Evolutionary conservation across 441 rosid genomes (phyloP).

Genomic region (Jatropha multifida): DNA sequence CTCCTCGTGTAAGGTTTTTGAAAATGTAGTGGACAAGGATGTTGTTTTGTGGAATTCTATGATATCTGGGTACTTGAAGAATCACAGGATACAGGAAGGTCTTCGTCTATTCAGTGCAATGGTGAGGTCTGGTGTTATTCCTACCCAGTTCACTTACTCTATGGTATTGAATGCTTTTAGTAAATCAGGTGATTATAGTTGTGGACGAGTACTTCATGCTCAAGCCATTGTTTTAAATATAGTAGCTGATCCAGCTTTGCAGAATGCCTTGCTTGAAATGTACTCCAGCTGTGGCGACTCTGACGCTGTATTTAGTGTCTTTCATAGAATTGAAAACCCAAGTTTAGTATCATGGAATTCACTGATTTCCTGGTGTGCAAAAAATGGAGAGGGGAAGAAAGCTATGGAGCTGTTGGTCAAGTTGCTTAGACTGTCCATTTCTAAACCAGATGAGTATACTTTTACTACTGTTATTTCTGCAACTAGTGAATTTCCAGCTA

Average conservation of each 20-base stretch:
- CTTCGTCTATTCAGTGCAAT: constrained; percentile 46
- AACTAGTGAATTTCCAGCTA: constrained; percentile 35
- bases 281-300: constrained; percentile 64
- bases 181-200: constrained; percentile 42
- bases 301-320: constrained; percentile 43
- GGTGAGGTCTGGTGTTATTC: constrained; percentile 52
- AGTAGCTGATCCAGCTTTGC: constrained; percentile 55
- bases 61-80: constrained; percentile 67
- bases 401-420: constrained; percentile 54
- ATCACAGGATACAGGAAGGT: constrained; percentile 49
- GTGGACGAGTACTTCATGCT: constrained; percentile 59
- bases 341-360: constrained; percentile 88
- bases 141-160: constrained; percentile 68
- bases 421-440: constrained; percentile 38
- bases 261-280: constrained; percentile 86
- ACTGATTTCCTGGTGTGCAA: constrained; percentile 65
- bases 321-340: constrained; percentile 44
- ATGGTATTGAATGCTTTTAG: constrained; percentile 70
- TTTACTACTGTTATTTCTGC: constrained; percentile 69
- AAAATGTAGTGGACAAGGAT: constrained; percentile 50
- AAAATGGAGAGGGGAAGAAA: constrained; percentile 53
- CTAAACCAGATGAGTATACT: constrained; percentile 77
- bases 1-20: constrained; percentile 55
- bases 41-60: constrained; percentile 72
- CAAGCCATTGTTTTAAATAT: constrained; percentile 41